Base-by-base conservation (phyloP, 345 rosid genomes). In the Moricandia moricandioides region DNA sequence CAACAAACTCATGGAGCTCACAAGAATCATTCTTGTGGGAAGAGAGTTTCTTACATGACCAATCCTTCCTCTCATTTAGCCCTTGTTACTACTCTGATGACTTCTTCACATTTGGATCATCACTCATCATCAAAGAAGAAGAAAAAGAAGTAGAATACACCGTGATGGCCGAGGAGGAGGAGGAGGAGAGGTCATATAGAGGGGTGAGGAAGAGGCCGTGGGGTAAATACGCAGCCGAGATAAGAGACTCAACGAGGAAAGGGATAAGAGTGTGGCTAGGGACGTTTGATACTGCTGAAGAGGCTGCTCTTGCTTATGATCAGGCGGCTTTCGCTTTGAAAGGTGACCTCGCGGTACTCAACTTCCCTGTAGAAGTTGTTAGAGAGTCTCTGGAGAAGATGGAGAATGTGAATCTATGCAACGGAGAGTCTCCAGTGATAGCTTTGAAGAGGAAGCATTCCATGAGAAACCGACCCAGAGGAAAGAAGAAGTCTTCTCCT, bases 191-290 rank as follows among this genome's bases (percentile, higher is more conserved):
- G 37, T 65, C 86, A 4, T 80, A 79, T 60, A 80, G 93, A 84
- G 93, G 93, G 11, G 93, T 88, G 0, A 79, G 96, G 77, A 84
- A 62, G 78, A 51, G 96, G 73, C 96, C 93, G 1, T 88, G 96
- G 93, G 93, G 96, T 29, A 87, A 87, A 67, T 88, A 39, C 11
- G 96, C 93, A 1, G 93, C 96, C 0, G 96, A 90, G 84, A 88
- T 90, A 18, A 82, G 96, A 62, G 93, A 90, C 57, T 87, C 93
- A 0, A 85, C 89, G 0, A 81, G 87, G 54, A 80, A 87, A 24
- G 93, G 93, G 1, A 78, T 78, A 5, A 73, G 96, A 73, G 93
- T 90, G 10, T 90, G 96, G 96, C 84, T 90, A 0, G 93, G 96
- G 14, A 90, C 96, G 1, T 90, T 88, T 17, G 88, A 87, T 34